Base-by-base conservation (phyloP, 495 filamentous ascomycete genomes). In the Xylaria acuta region DNA sequence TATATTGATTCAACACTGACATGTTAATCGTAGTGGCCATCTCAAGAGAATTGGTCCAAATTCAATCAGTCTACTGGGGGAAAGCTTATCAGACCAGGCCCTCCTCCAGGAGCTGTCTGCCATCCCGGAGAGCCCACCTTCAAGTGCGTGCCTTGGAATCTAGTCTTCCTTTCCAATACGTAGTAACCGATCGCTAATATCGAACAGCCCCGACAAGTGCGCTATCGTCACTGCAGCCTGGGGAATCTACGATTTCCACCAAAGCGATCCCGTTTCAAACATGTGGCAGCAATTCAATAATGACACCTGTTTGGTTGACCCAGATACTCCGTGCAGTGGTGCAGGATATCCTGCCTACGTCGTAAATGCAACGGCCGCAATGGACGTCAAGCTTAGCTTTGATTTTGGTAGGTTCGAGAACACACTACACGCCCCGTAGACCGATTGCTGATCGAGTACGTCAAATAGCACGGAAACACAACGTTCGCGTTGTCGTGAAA, bases 401-500 rank as follows among this genome's bases (percentile, higher is more conserved):
- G 77, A 84, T 20, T 86, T 85, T 73, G 80, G 82, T 81, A 59
- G 59, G 76, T 40, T 38, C 25, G 27, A 56, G 6, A 16, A 34
- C 20, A 56, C n/a, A 51, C 41, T n/a, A 53, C 22, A 43, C 34
- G 32, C 3, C 14, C 27, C 22, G 11, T 1, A 34, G 18, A 49
- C 25, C 27, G 34, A n/a, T 22, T 32, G 12, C 30, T 72, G 51
- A 72, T 25, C 59, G 11, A 41, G 27, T 65, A 36, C 56, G 7
- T 14, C 6, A 0, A 67, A 41, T 27, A 85, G 85, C 85, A 30
- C 81, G 76, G 25, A 72, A 83, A 53, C 77, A 90, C 58, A 87
- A 89, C 64, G 84, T 93, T 69, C 83, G 90, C 32, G 74, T 93
- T 12, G 79, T 91, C 43, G 82, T 94, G 53, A 89, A 89, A 58